Conservation (phyloP, 2,329 filamentous ascomycete genomes). For the Ophiostoma novo-ulmi region DNA sequence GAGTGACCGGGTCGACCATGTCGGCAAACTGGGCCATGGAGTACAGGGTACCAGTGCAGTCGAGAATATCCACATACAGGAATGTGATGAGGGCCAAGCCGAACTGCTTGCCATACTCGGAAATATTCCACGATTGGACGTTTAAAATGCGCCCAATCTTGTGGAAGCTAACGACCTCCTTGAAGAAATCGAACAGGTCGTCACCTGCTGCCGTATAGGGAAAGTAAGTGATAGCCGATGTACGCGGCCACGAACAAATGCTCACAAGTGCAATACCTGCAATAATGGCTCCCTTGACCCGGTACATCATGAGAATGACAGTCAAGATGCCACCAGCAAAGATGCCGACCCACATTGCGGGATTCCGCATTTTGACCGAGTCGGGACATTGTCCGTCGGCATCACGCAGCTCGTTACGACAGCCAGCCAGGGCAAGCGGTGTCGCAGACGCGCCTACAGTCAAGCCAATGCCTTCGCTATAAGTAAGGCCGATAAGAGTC, state of each 20-base stretch:
- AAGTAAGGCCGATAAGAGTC: constrained; percentile 63
- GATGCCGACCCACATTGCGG: constrained; percentile 74
- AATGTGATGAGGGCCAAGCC: constrained; percentile 69
- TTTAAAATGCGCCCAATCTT: constrained; percentile 60
- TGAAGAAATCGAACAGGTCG: constrained; percentile 65
- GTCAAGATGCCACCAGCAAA: constrained; percentile 68
- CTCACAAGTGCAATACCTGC: constrained; percentile 68
- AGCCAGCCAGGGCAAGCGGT: constrained; percentile 73
- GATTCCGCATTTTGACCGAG: constrained; percentile 17
- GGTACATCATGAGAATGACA: constrained; percentile 72
- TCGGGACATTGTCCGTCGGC: constrained; percentile 33
- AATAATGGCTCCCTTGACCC: constrained; percentile 69
- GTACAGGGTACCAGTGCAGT: constrained; percentile 71
- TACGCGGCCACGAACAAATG: constrained; percentile 67
- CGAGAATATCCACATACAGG: constrained; percentile 73
- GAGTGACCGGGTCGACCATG: constrained; percentile 49
- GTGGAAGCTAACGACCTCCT: constrained; percentile 66
- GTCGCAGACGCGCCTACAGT: constrained; percentile 60
- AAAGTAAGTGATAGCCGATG: constrained; percentile 68
- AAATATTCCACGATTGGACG: constrained; percentile 62
- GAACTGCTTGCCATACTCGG: constrained; percentile 56
- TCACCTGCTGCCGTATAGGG: constrained; percentile 61
- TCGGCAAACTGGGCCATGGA: constrained; percentile 70
- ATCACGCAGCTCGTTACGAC: constrained; percentile 50
- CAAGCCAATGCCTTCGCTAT: constrained; percentile 75